A percentile compares a stretch with the other conserved stretches of the same genome.
These are phyloP conservation scores for Psidium friedrichsthalianum DNA, from an alignment of 345 rosid species.

Conservation along the genomic window DNA sequence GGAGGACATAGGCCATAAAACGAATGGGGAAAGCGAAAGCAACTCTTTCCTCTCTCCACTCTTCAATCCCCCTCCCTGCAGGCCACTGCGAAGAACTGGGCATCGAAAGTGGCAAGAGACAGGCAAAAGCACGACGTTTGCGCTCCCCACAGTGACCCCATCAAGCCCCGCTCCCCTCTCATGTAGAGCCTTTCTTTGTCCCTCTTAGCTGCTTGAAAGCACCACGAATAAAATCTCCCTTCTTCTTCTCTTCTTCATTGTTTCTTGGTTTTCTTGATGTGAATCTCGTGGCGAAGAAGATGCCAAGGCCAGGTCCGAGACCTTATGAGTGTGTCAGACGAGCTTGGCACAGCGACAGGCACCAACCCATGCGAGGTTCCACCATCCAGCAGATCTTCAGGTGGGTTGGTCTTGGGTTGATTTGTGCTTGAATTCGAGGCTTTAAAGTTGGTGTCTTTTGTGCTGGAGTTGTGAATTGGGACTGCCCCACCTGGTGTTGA, in stretches of 20 bases:
- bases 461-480: slow-evolving; percentile 4
- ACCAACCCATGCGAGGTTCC: slow-evolving; percentile 81
- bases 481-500: slow-evolving; percentile 18
- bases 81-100: slow-evolving; percentile 23
- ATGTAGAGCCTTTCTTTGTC: background rate
- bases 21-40: slow-evolving; percentile 12
- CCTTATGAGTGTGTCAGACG: slow-evolving; percentile 92
- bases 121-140: slow-evolving; percentile 2
- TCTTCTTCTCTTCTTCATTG: background rate
- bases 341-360: slow-evolving; percentile 98
- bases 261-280: background rate
- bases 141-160: slow-evolving; percentile 13
- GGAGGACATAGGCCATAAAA: slow-evolving; percentile 6
- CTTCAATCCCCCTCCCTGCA: slow-evolving; percentile 1
- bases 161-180: slow-evolving; percentile 7
- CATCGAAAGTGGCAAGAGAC: slow-evolving; percentile 11
- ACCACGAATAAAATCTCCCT: too few relatives aligned
- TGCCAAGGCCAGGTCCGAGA: slow-evolving; percentile 94
- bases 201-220: background rate
- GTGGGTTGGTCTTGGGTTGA: slow-evolving; percentile 28
- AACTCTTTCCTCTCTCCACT: slow-evolving; percentile 4
- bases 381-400: slow-evolving; percentile 88
- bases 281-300: slow-evolving; percentile 17
- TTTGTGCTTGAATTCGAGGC: background rate
- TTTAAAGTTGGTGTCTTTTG: background rate